These are phyloP conservation scores for Suillus lakei DNA, from an alignment of 768 basidiomycete genomes.

Conservation along the genomic window DNA sequence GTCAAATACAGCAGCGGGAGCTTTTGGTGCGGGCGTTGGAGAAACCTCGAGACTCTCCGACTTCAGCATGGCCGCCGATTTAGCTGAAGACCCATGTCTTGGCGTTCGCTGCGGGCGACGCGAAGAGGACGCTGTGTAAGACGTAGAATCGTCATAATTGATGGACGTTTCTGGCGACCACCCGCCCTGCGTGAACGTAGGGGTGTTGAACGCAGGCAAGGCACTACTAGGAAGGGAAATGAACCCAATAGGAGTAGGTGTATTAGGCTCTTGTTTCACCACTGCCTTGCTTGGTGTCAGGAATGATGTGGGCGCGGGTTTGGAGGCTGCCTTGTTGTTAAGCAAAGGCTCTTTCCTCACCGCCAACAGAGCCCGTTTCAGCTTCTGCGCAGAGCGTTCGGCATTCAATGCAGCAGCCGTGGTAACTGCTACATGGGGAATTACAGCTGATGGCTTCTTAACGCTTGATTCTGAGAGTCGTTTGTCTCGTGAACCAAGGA, in stretches of 20 bases:
- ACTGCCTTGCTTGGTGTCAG: conserved; percentile 33
- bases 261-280: conserved; percentile 13
- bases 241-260: conserved; percentile 9
- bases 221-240: conserved; percentile 23
- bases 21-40: conserved; percentile 5
- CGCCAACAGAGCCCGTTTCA: conserved; percentile 70
- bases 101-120: conserved; percentile 16
- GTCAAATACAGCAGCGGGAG: conserved; percentile 16
- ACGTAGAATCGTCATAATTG: conserved; percentile 19
- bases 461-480: conserved; percentile 46
- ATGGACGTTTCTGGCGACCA: conserved; percentile 29
- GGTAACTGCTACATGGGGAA: conserved; percentile 69
- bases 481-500: conserved; percentile 41
- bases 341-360: conserved; percentile 68
- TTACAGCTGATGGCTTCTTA: conserved; percentile 48
- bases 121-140: conserved; percentile 23
- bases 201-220: conserved; percentile 26
- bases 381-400: conserved; percentile 70
- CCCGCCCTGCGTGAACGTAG: conserved; percentile 16
- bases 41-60: not conserved
- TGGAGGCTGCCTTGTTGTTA: conserved; percentile 53
- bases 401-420: conserved; percentile 85
- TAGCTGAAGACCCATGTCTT: conserved; percentile 8
- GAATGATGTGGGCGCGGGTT: conserved; percentile 27
- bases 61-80: conserved; percentile 5